Evolutionary conservation across 192 early-diverging fungal species (phyloP).

Genomic region (Martensiomyces pterosporus): DNA sequence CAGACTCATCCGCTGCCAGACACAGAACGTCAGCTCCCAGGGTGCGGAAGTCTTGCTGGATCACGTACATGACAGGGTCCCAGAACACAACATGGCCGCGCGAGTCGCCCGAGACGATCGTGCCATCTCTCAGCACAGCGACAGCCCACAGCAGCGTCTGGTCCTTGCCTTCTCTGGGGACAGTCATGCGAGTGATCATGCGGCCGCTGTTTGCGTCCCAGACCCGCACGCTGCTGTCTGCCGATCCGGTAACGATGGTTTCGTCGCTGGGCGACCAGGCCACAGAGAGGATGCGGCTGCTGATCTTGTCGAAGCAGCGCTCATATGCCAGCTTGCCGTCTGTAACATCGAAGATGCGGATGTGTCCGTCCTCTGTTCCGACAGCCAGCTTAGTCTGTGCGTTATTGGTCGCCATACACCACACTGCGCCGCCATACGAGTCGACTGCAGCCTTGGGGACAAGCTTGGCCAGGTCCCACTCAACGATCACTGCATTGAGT

Average conservation of each 20-base stretch:
- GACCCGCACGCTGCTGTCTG: slow-evolving; percentile 73
- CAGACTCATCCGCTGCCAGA: slow-evolving; percentile 60
- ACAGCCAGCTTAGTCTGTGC: slow-evolving; percentile 74
- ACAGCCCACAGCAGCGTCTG: slow-evolving; percentile 91
- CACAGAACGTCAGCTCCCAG: slow-evolving; percentile 89
- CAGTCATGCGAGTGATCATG: slow-evolving; percentile 65
- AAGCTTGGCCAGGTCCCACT: slow-evolving; percentile 77
- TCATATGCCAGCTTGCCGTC: slow-evolving; percentile 65
- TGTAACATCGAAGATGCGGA: slow-evolving; percentile 82
- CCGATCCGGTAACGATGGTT: slow-evolving; percentile 74
- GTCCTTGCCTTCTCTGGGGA: slow-evolving; percentile 64
- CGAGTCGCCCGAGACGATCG: slow-evolving; percentile 87
- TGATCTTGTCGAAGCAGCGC: slow-evolving; percentile 60
- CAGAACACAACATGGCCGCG: slow-evolving; percentile 88
- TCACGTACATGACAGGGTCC: slow-evolving; percentile 65
- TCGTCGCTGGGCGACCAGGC: slow-evolving; percentile 75
- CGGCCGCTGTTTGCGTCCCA: slow-evolving; percentile 59
- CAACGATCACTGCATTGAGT: slow-evolving; percentile 76
- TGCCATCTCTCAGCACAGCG: slow-evolving; percentile 59
- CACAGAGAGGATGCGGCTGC: slow-evolving; percentile 75
- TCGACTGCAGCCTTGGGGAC: slow-evolving; percentile 64
- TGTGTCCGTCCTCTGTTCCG: slow-evolving; percentile 90
- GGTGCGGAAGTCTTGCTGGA: slow-evolving; percentile 65
- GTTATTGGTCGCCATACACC: slow-evolving; percentile 85
- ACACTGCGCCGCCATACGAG: slow-evolving; percentile 87